Conservation (phyloP, 1,139 yeast genomes). For the Yamadazyma conglobata region DNA sequence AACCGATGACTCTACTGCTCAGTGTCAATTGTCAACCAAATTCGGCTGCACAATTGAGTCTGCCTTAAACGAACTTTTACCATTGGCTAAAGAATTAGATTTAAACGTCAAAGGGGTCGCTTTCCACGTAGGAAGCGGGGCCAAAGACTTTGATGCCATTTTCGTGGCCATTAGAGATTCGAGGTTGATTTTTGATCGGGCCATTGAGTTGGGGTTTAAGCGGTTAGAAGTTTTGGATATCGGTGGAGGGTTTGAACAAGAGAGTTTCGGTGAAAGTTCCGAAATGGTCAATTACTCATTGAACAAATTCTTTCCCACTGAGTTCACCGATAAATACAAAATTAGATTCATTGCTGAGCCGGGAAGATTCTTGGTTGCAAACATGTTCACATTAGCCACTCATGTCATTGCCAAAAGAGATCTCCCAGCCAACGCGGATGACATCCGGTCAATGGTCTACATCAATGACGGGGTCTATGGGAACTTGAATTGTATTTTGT, state of each 20-base stretch:
- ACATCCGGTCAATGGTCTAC: slow-evolving; percentile 52
- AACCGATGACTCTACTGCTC: slow-evolving; percentile 87
- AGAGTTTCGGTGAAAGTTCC: slow-evolving; percentile 62
- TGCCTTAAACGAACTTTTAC: slow-evolving; percentile 53
- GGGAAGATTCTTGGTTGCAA: slow-evolving; percentile 85
- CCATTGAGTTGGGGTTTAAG: slow-evolving; percentile 42
- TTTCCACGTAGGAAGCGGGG: slow-evolving; percentile 96
- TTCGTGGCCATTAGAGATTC: slow-evolving; percentile 74
- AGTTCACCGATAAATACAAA: slow-evolving; percentile 23
- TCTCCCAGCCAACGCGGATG: slow-evolving; percentile 17
- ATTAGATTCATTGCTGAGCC: slow-evolving; percentile 85
- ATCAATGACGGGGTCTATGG: slow-evolving; percentile 96
- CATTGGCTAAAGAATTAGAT: slow-evolving; percentile 57
- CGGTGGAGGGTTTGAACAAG: slow-evolving; percentile 89
- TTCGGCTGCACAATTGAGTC: slow-evolving; percentile 73
- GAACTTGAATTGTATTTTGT: slow-evolving; percentile 87
- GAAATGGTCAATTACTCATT: slow-evolving; percentile 55
- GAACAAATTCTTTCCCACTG: slow-evolving; percentile 53
- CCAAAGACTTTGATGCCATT: slow-evolving; percentile 68
- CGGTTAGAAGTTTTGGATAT: slow-evolving; percentile 64
- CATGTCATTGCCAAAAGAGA: slow-evolving; percentile 82
- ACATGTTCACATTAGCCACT: slow-evolving; percentile 81
- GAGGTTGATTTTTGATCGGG: slow-evolving; percentile 63
- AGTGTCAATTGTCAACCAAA: slow-evolving; percentile 83
- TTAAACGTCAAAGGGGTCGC: slow-evolving; percentile 80